Conservation (phyloP, 495 filamentous ascomycete species). For the Chaetomium fimeti region DNA sequence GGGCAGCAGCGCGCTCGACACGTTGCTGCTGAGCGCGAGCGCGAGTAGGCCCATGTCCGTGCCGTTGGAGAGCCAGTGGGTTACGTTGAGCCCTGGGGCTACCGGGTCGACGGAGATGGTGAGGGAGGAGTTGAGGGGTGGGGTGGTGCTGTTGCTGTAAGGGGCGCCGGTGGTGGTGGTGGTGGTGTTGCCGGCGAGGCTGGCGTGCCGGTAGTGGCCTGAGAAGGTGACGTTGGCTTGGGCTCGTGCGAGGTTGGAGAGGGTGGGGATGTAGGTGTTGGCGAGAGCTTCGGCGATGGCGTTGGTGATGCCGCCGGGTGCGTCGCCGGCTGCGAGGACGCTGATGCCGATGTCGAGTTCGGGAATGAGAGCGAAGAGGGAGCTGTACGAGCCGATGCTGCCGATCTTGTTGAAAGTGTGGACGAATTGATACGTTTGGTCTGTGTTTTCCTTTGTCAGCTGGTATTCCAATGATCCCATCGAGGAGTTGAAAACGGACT, state of each 20-base stretch:
- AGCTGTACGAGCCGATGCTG: constrained; percentile 48
- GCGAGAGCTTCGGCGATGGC: constrained; percentile 41
- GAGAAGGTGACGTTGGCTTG: constrained; percentile 39
- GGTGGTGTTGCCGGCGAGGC: neutral
- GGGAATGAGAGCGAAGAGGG: constrained; percentile 51
- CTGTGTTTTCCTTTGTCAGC: neutral
- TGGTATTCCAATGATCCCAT: neutral
- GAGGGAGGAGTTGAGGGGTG: constrained; percentile 42
- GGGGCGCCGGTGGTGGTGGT: neutral
- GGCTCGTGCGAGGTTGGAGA: constrained; percentile 36
- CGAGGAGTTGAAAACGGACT: constrained; percentile 3
- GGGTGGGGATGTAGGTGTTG: constrained; percentile 40
- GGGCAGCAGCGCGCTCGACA: constrained; percentile 32
- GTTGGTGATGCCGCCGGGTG: constrained; percentile 31
- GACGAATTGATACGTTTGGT: constrained; percentile 38
- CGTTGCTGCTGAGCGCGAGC: constrained; percentile 34
- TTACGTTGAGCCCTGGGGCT: constrained; percentile 46
- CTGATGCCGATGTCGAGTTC: constrained; percentile 56
- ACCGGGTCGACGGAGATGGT: constrained; percentile 39
- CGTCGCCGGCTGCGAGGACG: constrained; percentile 49
- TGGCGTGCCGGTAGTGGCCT: constrained; percentile 38
- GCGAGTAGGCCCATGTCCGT: constrained; percentile 43
- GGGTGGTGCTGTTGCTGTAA: neutral
- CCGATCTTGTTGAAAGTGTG: constrained; percentile 57
- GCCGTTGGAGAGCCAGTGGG: constrained; percentile 51